Evolutionary conservation across 495 filamentous ascomycete species (phyloP).

Genomic region (Hypoxylon subgilvum): DNA sequence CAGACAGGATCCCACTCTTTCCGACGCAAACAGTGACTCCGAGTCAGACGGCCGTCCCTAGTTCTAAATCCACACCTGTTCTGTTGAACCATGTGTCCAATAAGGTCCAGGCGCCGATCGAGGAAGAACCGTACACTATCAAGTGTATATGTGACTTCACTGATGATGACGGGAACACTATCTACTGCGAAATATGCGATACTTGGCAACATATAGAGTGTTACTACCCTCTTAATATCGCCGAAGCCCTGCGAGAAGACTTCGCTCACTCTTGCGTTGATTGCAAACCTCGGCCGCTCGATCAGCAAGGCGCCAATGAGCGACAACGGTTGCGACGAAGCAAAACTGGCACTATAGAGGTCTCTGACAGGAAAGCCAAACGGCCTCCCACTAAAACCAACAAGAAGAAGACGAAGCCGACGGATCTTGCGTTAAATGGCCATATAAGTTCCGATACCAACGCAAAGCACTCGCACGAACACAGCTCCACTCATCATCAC

Average conservation of each 20-base stretch:
- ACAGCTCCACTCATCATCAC: conserved; percentile 39
- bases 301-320: conserved; percentile 73
- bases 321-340: conserved; percentile 53
- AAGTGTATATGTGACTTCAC: conserved; percentile 92
- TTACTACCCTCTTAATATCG: conserved; percentile 76
- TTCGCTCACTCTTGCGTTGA: conserved; percentile 83
- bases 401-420: conserved; percentile 72
- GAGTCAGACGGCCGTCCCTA: conserved; percentile 56
- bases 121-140: conserved; percentile 93
- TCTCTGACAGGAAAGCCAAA: conserved; percentile 67
- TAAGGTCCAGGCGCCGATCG: conserved; percentile 57
- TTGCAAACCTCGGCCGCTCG: conserved; percentile 76
- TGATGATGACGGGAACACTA: conserved; percentile 97
- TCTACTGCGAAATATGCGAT: conserved; percentile 93
- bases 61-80: conserved; percentile 56
- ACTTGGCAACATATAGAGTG: conserved; percentile 98
- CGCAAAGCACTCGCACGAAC: conserved; percentile 49
- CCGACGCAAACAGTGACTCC: conserved; percentile 60
- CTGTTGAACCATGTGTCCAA: conserved; percentile 62
- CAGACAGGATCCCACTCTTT: conserved; percentile 77
- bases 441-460: conserved; percentile 41
- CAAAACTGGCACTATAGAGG: conserved; percentile 62
- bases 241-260: conserved; percentile 71
- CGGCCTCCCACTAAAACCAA: conserved; percentile 71
- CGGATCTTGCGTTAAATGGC: conserved; percentile 59